Evolutionary conservation across 2,329 filamentous ascomycete genomes (phyloP), one percentile per base, ranked within the genome.

Genomic region (Colletotrichum sp.): DNA sequence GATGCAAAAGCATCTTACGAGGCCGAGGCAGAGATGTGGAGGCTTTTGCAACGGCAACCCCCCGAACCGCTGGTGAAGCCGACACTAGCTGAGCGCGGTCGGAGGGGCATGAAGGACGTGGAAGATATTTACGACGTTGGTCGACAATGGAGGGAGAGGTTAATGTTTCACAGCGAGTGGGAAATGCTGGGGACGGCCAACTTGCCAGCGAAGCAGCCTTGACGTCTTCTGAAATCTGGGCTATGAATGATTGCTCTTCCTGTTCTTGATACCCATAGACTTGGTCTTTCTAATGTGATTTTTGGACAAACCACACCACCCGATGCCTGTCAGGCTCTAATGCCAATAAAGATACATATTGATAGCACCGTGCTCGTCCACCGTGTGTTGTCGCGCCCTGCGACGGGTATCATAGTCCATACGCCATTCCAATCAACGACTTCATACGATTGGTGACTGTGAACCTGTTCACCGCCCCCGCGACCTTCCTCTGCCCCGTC

Each of bases 21-120:
- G 28, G 88, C 87, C 36, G 89, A 90, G 78, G 76, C 78, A 30
- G 80, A 83, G 61, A 82, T 91, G 82, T 90, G 89, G 89, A 79
- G 81, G 12, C 73, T 89, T 19, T 75, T 90, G 25, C 84, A 85
- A 55, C 82, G 81, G 79, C 80, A 82, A 36, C 85, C 86, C 4
- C 85, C 84, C 1, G 80, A 80, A 73, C 82, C 82, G 30, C 57
- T 84, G 63, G 80, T 81, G 9, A 85, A 80, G 78, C 76, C 79
- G 30, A 80, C 81, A 8, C 80, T 82, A 25, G 81, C 82, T 2
- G 82, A 80, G 6, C 79, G 77, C 16, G 44, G 80, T 28, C 78
- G 79, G 32, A 80, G 80, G 39, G 82, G 80, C 15, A 83, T 79
- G 19, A 63, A 81, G 66, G 81, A 82, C 6, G 80, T 87, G 8